Base-by-base conservation (phyloP, 2,329 filamentous ascomycete species). In the Verticillium dahliae region DNA sequence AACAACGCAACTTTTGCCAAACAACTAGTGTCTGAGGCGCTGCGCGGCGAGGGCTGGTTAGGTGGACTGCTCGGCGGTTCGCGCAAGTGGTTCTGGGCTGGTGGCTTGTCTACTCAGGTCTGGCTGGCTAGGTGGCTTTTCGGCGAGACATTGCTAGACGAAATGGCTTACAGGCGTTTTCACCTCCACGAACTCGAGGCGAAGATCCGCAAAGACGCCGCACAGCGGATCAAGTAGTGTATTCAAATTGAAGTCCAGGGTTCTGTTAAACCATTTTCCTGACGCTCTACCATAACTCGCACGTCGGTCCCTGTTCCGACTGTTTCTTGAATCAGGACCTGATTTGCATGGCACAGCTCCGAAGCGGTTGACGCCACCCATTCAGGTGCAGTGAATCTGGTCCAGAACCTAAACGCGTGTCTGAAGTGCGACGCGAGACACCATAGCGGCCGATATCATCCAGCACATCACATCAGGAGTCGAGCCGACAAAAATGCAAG, bases 1-100 rank as follows among this genome's bases (percentile, higher is more conserved):
- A 71, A 73, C 22, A 80, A 80, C 0, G 69, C 74, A n/a, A 69
- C 61, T 0, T 84, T 80, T 65, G 80, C 81, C 0, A 61, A 65
- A 37, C 71, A 72, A 58, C 63, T 85, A 3, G 81, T 81, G 4
- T 62, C 58, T 0, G 73, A 75, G 34, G 79, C 79, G 2, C 69
- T 83, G 13, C 72, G 65, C 63, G 74, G 75, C 0, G 73, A 76
- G 63, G 73, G 74, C 0, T 75, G 69, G 63, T 60, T 75, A 1
- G 69, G 72, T 0, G 72, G 73, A 0, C 65, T 69, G 67, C 41
- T 75, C n/a, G 74, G 74, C 0, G 69, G 69, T 0, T 65, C 73
- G 9, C 72, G 69, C 1, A 71, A 75, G 38, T 74, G 71, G 71
- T 73, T 69, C 55, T 76, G 73, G 68, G 72, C 68, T 1, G 72